Evolutionary conservation across 176 grass and related monocot species (phyloP), one percentile per base, ranked within the genome.

Genomic region (Elaeis guineensis): DNA sequence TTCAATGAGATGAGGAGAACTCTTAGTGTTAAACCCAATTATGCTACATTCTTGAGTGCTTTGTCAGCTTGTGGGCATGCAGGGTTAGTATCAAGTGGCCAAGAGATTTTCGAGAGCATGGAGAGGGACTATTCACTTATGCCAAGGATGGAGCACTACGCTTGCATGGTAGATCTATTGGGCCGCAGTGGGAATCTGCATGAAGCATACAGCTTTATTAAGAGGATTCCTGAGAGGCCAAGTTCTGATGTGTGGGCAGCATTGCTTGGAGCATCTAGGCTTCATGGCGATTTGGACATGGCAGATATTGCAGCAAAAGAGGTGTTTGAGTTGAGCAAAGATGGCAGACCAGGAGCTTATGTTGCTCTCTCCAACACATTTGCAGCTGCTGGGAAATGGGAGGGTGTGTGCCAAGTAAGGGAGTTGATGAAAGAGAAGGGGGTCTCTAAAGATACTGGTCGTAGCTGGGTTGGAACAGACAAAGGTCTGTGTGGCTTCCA

Each of bases 361-460:
- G 84, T 88, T 81, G 87, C 87, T 7, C 79, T 97, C 67, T 97
- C 87, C 2, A 90, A 97, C 77, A 85, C 77, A 48, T 84, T 97
- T 6, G 92, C 87, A 0, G 83, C 81, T 2, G 80, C 75, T 0
- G 81, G 78, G 8, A 76, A 90, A 69, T 97, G 92, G 92, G 79
- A 88, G 39, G 62, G 78, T 3, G 92, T 85, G 30, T 67, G 56
- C 55, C 21, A 67, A 12, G 80, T 90, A 57, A 75, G 86, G 18
- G 69, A 87, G 69, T 69, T 85, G 80, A 90, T 96, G 91, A 87
- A 64, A 58, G 71, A 58, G 28, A 83, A 65, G 58, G 75, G 78
- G 18, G 78, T 90, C 49, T 72, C 77, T 1, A 96, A 85, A 85
- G 70, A 84, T 54, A 71, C 64, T 25, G 91, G 83, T 17, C 80